These are phyloP conservation scores for Coffea humblotiana DNA, from an alignment of 305 asterid species.

Conservation along the genomic window DNA sequence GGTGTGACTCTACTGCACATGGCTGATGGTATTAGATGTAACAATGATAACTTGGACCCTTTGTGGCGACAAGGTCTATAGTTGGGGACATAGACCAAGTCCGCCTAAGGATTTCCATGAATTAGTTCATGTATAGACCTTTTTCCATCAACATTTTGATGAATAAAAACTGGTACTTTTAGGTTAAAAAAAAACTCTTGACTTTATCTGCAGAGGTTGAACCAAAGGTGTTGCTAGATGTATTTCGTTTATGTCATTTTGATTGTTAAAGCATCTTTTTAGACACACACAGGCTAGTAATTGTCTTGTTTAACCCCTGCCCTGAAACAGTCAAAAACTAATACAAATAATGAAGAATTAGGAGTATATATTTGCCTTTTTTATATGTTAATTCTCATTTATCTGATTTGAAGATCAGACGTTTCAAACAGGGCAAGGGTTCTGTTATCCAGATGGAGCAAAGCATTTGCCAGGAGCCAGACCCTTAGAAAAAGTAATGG, in stretches of 20 bases:
- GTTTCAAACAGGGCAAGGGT: slow-evolving; percentile 90
- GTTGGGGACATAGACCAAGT: no score
- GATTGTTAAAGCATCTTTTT: background rate
- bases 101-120: no score
- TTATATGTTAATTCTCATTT: slow-evolving; percentile 52
- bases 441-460: slow-evolving; percentile 78
- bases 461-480: slow-evolving; percentile 64
- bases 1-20: no score
- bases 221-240: background rate
- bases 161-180: background rate
- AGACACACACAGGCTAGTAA: no score
- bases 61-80: no score
- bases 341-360: background rate
- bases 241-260: background rate
- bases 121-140: background rate
- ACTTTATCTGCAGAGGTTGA: background rate
- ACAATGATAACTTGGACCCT: no score
- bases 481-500: slow-evolving; percentile 57
- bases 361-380: background rate
- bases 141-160: background rate
- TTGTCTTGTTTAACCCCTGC: background rate
- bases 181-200: background rate
- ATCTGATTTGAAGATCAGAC: slow-evolving; percentile 89
- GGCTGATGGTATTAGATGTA: no score
- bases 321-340: background rate